Conservation (phyloP, 495 filamentous ascomycete species). For the Hypoxylon crocopeplum region DNA sequence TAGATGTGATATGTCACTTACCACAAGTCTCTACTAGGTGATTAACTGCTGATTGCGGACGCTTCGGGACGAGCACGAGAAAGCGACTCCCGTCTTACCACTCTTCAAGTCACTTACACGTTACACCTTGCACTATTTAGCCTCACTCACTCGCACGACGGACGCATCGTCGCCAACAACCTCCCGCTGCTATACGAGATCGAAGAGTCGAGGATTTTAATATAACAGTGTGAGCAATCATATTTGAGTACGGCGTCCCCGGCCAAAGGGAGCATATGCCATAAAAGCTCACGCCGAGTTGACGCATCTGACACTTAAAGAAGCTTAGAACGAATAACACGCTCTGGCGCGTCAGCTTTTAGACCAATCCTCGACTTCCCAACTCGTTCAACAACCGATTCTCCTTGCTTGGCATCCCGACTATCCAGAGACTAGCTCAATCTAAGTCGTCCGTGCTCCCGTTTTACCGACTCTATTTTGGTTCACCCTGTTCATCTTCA, state of each 20-base stretch:
- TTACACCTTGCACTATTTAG: conserved; percentile 28
- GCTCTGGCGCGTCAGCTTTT: conserved; percentile 26
- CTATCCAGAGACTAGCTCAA: conserved; percentile 26
- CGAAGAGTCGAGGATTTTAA: conserved; percentile 2
- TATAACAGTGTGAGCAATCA: conserved; percentile 26
- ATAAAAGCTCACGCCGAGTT: conserved; percentile 20
- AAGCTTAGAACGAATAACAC: conserved; percentile 8
- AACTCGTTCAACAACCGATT: conserved; percentile 11
- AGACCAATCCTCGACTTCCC: conserved; percentile 24
- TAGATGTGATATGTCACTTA: conserved; percentile 30
- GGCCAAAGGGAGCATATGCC: conserved; percentile 4
- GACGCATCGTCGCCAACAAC: conserved; percentile 18
- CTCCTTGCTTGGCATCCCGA: conserved; percentile 30
- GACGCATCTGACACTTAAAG: conserved; percentile 22
- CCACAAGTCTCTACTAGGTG: conserved; percentile 7
- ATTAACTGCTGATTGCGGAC: conserved; percentile 26
- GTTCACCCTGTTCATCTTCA: conserved; percentile 24
- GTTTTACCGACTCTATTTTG: conserved; percentile 24
- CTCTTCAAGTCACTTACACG: conserved; percentile 17
- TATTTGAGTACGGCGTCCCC: conserved; percentile 11
- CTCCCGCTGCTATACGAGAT: conserved; percentile 11
- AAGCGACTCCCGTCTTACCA: conserved; percentile 34
- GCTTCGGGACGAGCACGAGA: conserved; percentile 32
- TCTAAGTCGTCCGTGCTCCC: conserved; percentile 13
- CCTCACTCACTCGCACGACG: conserved; percentile 23